Conservation (phyloP, 768 basidiomycete genomes). For the Lactarius trivialis region DNA sequence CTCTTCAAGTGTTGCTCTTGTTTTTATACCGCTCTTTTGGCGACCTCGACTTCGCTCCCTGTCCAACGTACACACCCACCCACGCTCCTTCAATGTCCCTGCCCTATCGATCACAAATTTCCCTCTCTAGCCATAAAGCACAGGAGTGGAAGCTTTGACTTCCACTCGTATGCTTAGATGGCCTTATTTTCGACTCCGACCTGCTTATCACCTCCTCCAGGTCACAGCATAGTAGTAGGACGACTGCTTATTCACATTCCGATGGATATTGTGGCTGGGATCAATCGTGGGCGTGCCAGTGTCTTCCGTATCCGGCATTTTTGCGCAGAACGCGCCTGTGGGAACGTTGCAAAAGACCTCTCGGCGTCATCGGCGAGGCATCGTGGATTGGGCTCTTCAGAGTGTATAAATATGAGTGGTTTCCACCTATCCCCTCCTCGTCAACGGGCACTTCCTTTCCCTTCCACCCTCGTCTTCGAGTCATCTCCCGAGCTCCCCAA, state of each 20-base stretch:
- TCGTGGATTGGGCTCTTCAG: not conserved
- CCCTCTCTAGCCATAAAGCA: too few relatives aligned
- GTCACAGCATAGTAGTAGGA: too few relatives aligned
- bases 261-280: not conserved
- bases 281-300: slow-evolving; percentile 1
- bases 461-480: not conserved
- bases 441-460: not conserved
- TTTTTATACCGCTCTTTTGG: not conserved
- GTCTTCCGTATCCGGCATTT: not conserved
- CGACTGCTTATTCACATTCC: too few relatives aligned
- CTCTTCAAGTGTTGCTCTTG: not conserved
- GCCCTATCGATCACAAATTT: too few relatives aligned
- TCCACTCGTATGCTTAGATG: too few relatives aligned
- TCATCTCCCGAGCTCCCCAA: not conserved
- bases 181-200: too few relatives aligned
- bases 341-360: not conserved
- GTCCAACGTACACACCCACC: not conserved
- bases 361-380: not conserved
- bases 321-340: slow-evolving; percentile 1
- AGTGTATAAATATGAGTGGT: too few relatives aligned
- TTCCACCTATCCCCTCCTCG: too few relatives aligned
- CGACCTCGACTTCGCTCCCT: not conserved
- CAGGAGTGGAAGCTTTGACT: too few relatives aligned
- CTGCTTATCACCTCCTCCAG: too few relatives aligned
- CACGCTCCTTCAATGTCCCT: too few relatives aligned